These are phyloP conservation scores for Leonotis leonurus DNA, from an alignment of 257 asterid species.

Conservation along the genomic window DNA sequence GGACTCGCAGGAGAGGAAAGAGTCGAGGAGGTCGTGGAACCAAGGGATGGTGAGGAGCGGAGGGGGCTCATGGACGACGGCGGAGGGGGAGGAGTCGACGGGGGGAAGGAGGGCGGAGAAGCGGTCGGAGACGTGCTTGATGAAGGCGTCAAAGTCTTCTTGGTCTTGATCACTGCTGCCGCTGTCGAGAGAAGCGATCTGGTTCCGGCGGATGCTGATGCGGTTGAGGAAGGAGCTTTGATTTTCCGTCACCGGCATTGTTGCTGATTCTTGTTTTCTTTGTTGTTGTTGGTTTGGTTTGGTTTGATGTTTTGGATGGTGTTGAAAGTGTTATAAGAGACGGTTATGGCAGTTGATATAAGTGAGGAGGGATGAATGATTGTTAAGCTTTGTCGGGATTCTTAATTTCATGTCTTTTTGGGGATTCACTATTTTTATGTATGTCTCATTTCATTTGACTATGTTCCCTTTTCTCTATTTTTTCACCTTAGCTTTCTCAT, in stretches of 20 bases:
- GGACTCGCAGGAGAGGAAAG: conserved; percentile 67
- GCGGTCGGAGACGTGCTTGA: conserved; percentile 60
- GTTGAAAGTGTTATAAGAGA: too few relatives aligned
- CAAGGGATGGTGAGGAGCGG: conserved; percentile 66
- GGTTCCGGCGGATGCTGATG: conserved; percentile 90
- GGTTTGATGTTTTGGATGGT: background rate
- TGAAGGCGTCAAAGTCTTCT: conserved; percentile 69
- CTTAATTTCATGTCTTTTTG: background rate
- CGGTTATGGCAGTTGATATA: conserved; percentile 32
- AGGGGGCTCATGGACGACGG: conserved; percentile 20
- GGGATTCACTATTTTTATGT: background rate
- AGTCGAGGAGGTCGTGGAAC: conserved; percentile 69
- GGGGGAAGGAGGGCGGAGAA: conserved; percentile 47
- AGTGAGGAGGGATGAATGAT: conserved; percentile 10
- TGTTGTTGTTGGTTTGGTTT: background rate
- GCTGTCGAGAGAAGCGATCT: conserved; percentile 44
- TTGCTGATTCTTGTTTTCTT: background rate
- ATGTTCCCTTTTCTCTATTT: too few relatives aligned
- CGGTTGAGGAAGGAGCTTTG: conserved; percentile 79
- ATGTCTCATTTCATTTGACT: background rate
- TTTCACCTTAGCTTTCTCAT: too few relatives aligned
- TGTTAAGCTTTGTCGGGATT: conserved; percentile 24
- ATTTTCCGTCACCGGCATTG: conserved; percentile 55
- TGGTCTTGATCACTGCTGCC: conserved; percentile 52
- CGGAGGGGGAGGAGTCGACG: conserved; percentile 23